Evolutionary conservation across 2,329 filamentous ascomycete genomes (phyloP), one percentile per base, ranked within the genome.

Genomic region (Penicillium sp.): DNA sequence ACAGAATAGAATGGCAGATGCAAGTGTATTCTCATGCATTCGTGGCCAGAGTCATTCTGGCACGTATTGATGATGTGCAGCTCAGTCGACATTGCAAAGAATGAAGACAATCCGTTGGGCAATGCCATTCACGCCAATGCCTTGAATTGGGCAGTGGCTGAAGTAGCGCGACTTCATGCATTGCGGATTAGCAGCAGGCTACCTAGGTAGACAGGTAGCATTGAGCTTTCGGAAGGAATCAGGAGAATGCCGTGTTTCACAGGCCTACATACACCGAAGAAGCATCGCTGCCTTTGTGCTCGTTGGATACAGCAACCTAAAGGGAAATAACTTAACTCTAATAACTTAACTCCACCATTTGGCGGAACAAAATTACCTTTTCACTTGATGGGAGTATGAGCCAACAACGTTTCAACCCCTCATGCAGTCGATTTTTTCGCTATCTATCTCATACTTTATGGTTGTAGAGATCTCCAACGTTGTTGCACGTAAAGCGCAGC

Each of bases 61-160:
- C 54, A 50, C 46, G 46, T 57, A 57, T 21, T 31, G 38, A 15
- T 57, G 46, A 57, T 50, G 41, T 57, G 54, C 46, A 47, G 31
- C 54, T 57, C 19, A 49, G 6, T 7, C 19, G 21, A 15, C 15
- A 31, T 57, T 41, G 35, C 31, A 17, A 26, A n/a, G 21, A 41
- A 41, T 19, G 4, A 29, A 47, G 13, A n/a, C 45, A 41, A n/a
- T 38, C 11, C 7, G 45, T n/a, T 26, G 19, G 53, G 13, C 44
- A n/a, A 50, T 31, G 29, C 23, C 9, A 15, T 15, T 41, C n/a
- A 9, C 1, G n/a, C 19, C 30, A 30, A 49, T 49, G 31, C 55
- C 55, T 49, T 7, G 19, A 7, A 48, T 45, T 50, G 23, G 47
- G 31, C 31, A 44, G 54, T 56, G 17, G 46, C 54, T 26, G 26